phyloP scores from a whole-genome alignment of 257 asterid species.

The Solanum lycopersicoides region DNA sequence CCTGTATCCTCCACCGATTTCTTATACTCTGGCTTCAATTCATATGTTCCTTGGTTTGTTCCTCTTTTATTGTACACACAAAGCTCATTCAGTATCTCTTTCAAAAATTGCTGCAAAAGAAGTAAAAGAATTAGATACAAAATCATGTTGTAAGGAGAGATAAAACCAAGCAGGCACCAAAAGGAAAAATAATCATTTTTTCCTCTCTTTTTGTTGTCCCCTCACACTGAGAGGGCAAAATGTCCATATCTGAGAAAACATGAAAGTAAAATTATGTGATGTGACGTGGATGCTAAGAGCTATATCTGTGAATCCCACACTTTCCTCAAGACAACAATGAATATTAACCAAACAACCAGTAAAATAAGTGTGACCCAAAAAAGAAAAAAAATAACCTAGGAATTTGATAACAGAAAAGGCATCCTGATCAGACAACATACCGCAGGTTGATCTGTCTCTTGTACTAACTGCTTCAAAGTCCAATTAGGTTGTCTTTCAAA shows the following conservation, averaged over 20 bases:
- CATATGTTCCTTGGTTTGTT: slow-evolving; percentile 94
- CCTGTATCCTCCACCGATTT: slow-evolving; percentile 85
- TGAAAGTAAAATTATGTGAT: not conserved
- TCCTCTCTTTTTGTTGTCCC: not conserved
- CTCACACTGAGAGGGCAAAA: not conserved
- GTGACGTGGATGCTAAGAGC: not conserved
- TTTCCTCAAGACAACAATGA: not conserved
- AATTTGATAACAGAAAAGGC: not conserved
- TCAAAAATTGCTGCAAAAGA: slow-evolving; percentile 82
- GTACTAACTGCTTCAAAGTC: slow-evolving; percentile 93
- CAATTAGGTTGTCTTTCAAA: slow-evolving; percentile 95
- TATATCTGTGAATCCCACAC: not conserved
- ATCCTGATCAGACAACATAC: slow-evolving; percentile 32
- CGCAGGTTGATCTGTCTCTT: slow-evolving; percentile 96
- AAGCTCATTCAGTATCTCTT: slow-evolving; percentile 88
- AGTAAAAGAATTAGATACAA: not conserved
- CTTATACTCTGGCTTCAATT: slow-evolving; percentile 95
- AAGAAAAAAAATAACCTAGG: not conserved
- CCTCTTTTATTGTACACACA: slow-evolving; percentile 96
- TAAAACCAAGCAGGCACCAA: not conserved
- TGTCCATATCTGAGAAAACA: not conserved
- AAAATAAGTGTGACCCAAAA: not conserved
- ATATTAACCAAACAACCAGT: not conserved
- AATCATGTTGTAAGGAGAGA: not conserved
- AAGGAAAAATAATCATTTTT: not conserved